phyloP scores from a whole-genome alignment of 2,329 filamentous ascomycete genomes.

The Stemphylium lycopersici region DNA sequence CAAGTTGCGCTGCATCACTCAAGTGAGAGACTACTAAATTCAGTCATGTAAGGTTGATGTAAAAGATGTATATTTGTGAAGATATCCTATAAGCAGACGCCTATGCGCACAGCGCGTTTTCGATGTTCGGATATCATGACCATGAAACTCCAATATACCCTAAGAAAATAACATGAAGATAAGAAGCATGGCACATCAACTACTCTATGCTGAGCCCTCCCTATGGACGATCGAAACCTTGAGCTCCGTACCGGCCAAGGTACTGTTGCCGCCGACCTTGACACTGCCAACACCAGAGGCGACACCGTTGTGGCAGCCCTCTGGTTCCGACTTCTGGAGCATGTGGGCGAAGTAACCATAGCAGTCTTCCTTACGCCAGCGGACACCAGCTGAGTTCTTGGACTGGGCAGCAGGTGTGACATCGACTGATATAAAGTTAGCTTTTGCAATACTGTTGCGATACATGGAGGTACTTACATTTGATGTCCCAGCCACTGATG shows the following conservation, averaged over 20 bases:
- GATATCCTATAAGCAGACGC: too few relatives aligned
- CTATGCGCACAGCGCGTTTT: too few relatives aligned
- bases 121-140: too few relatives aligned
- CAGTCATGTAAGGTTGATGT: too few relatives aligned
- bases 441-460: neutral
- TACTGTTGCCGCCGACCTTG: slow-evolving; percentile 26
- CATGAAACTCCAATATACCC: neutral
- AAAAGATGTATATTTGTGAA: too few relatives aligned
- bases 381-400: slow-evolving; percentile 19
- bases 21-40: too few relatives aligned
- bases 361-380: slow-evolving; percentile 35
- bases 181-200: neutral
- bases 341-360: slow-evolving; percentile 37
- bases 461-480: slow-evolving; percentile 21
- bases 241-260: slow-evolving; percentile 34
- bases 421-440: slow-evolving; percentile 22
- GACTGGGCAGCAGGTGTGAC: slow-evolving; percentile 30
- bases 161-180: neutral
- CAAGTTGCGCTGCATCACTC: too few relatives aligned
- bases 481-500: slow-evolving; percentile 24
- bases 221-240: slow-evolving; percentile 24
- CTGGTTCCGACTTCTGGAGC: slow-evolving; percentile 21
- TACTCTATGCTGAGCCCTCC: neutral
- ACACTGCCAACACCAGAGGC: slow-evolving; percentile 33
- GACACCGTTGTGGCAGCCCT: slow-evolving; percentile 26